Conservation (phyloP, 176 grass and related monocot species). For the Alopecurus myosuroides region DNA sequence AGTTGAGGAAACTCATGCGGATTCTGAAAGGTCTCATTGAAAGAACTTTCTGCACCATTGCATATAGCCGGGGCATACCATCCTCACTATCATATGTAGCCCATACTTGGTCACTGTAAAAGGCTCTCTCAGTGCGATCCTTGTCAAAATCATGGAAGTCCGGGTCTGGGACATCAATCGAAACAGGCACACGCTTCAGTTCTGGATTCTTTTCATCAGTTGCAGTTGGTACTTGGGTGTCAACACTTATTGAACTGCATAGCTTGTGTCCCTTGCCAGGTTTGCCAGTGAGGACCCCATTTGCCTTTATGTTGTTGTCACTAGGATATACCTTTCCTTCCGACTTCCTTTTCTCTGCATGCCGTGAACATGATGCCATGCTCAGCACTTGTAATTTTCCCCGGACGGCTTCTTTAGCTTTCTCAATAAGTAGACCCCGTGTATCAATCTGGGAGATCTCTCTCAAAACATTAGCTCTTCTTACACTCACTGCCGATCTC, state of each 20-base stretch:
- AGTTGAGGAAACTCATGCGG: conserved; percentile 78
- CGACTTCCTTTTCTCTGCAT: conserved; percentile 33
- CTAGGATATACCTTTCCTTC: conserved; percentile 32
- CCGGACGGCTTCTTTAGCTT: conserved; percentile 44
- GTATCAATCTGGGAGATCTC: conserved; percentile 63
- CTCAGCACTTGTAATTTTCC: conserved; percentile 58
- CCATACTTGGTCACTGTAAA: conserved; percentile 89
- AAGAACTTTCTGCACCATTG: conserved; percentile 89
- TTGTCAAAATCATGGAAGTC: conserved; percentile 98
- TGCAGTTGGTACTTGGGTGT: conserved; percentile 5
- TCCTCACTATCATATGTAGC: conserved; percentile 92
- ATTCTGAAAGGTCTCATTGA: conserved; percentile 79
- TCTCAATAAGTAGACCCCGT: conserved; percentile 57
- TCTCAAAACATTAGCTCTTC: conserved; percentile 51
- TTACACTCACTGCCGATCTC: conserved; percentile 46
- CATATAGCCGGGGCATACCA: conserved; percentile 95
- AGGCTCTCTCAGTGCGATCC: conserved; percentile 76
- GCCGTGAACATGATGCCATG: conserved; percentile 19
- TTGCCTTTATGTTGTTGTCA: conserved; percentile 41
- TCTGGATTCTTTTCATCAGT: conserved; percentile 33
- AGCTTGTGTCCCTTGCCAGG: conserved; percentile 30
- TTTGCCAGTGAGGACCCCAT: conserved; percentile 23
- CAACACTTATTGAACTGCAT: conserved; percentile 30
- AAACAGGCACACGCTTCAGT: conserved; percentile 40
- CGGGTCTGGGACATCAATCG: conserved; percentile 93